These are phyloP conservation scores for Nidula microcarpa DNA, from an alignment of 768 basidiomycete species.

Conservation along the genomic window DNA sequence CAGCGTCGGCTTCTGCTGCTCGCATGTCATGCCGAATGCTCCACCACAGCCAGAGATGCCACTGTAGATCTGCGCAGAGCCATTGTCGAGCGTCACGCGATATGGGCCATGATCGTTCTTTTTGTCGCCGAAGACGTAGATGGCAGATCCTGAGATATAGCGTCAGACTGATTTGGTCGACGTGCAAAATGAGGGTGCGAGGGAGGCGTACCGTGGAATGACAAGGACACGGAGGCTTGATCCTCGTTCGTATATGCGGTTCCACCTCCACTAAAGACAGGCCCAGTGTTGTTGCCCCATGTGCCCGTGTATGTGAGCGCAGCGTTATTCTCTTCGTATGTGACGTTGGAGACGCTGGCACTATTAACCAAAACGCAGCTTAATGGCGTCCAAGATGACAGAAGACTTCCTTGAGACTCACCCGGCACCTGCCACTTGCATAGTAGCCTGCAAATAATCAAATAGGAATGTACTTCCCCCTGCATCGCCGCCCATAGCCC, in stretches of 20 bases:
- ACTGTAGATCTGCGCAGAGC: slow-evolving; percentile 25
- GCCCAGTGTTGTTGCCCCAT: slow-evolving; percentile 40
- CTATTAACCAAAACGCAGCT: slow-evolving; percentile 12
- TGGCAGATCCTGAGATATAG: slow-evolving; percentile 29
- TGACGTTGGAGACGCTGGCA: slow-evolving; percentile 36
- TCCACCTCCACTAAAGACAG: slow-evolving; percentile 42
- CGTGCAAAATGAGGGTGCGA: background rate
- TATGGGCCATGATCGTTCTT: slow-evolving; percentile 47
- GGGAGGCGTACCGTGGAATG: slow-evolving; percentile 32
- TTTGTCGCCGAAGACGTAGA: slow-evolving; percentile 46
- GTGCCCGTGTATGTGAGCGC: slow-evolving; percentile 33
- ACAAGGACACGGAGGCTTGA: slow-evolving; percentile 32
- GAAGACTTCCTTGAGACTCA: slow-evolving; percentile 11
- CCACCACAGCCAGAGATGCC: slow-evolving; percentile 46
- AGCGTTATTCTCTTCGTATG: slow-evolving; percentile 35
- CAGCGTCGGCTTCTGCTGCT: slow-evolving; percentile 40
- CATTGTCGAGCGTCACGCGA: slow-evolving; percentile 33
- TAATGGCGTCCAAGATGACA: too few relatives aligned
- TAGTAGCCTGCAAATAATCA: slow-evolving; percentile 36
- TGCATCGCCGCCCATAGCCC: slow-evolving; percentile 26
- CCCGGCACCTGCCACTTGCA: slow-evolving; percentile 43
- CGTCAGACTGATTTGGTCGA: background rate
- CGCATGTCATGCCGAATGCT: slow-evolving; percentile 39
- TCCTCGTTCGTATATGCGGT: slow-evolving; percentile 39
- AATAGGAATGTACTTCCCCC: slow-evolving; percentile 36